Base-by-base conservation (phyloP, 805 yeast genomes). In the Metschnikowia koreensis region DNA sequence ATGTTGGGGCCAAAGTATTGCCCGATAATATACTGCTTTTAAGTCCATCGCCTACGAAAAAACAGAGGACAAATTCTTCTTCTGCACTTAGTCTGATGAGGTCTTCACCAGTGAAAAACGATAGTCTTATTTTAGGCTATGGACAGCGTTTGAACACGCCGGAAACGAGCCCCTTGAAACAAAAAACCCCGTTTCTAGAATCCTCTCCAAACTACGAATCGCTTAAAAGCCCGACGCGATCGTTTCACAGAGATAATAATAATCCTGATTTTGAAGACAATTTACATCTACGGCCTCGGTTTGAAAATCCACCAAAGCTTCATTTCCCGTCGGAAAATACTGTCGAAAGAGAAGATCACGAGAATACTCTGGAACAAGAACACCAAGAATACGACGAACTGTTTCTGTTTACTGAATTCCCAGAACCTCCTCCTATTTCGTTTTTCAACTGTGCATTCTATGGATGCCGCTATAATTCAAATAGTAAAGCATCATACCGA, bases 41-140 rank as follows among this genome's bases (percentile, higher is more conserved):
- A 29, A 48, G 62, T n/a, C 66, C 70, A 7, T 67, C 72, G 1
- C 72, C 73, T 3, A 57, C 66, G 1, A 69, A 67, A 48, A 66
- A 60, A 43, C 57, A 52, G 13, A 50, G 51, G 34, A 13, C 27
- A 11, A 44, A 33, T 46, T 47, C 43, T 34, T 16, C 29, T 27
- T 43, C 43, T 44, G n/a, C 48, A 8, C 10, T 38, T 1, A 16
- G 28, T 28, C 38, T 42, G 33, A n/a, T 27, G 10, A 17, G 26
- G 6, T 44, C 45, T 8, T 44, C 54, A 15, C 53, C 50, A 3
- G 28, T 48, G 36, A 38, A 47, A 36, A 9, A 45, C 40, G 27
- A 37, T n/a, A 13, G 28, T 3, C 17, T 22, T 6, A n/a, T 42
- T 2, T 39, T 48, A 27, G 28, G 40, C 16, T 43, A 37, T 29